Percentiles rank a stretch among this genome's conserved stretches.
Conservation (phyloP, 2,329 filamentous ascomycete species). For the Colletotrichum neosansevieriae region DNA sequence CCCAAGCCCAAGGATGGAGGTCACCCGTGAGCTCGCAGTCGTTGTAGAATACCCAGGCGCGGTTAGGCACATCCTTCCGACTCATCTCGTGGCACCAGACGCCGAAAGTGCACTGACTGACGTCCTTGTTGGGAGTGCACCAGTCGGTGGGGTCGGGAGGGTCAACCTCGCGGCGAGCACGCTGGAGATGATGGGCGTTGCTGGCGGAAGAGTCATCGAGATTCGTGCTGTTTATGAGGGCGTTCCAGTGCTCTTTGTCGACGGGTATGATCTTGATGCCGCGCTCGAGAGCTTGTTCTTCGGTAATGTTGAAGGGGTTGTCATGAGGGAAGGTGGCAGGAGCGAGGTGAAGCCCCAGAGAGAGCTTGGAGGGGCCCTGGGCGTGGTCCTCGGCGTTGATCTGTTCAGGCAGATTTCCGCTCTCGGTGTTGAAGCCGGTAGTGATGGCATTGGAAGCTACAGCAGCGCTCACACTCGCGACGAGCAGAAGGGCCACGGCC, state of each 20-base stretch:
- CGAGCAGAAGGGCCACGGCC: neutral
- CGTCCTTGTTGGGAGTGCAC: conserved; percentile 22
- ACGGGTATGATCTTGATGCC: conserved; percentile 31
- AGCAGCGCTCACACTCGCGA: neutral
- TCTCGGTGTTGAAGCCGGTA: too few relatives aligned
- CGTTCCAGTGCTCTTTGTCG: conserved; percentile 25
- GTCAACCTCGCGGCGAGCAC: neutral
- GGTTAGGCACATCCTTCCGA: conserved; percentile 10
- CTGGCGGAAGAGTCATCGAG: neutral
- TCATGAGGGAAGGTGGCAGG: conserved; percentile 21
- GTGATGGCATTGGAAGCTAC: neutral
- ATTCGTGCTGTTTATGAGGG: conserved; percentile 15
- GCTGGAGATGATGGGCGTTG: neutral
- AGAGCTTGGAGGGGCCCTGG: neutral
- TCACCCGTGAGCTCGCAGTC: conserved; percentile 23
- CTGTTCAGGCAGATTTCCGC: neutral
- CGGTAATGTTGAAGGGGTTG: conserved; percentile 26
- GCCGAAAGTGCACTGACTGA: conserved; percentile 30
- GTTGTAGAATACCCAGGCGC: conserved; percentile 34
- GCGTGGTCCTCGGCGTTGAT: neutral
- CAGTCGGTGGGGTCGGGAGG: conserved; percentile 30
- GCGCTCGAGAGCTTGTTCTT: conserved; percentile 26
- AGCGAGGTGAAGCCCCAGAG: conserved; percentile 22
- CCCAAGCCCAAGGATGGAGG: conserved; percentile 17
- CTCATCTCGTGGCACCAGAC: conserved; percentile 26